phyloP scores from a whole-genome alignment of 176 grass and related monocot species.

The Ampelocalamus luodianensis region DNA sequence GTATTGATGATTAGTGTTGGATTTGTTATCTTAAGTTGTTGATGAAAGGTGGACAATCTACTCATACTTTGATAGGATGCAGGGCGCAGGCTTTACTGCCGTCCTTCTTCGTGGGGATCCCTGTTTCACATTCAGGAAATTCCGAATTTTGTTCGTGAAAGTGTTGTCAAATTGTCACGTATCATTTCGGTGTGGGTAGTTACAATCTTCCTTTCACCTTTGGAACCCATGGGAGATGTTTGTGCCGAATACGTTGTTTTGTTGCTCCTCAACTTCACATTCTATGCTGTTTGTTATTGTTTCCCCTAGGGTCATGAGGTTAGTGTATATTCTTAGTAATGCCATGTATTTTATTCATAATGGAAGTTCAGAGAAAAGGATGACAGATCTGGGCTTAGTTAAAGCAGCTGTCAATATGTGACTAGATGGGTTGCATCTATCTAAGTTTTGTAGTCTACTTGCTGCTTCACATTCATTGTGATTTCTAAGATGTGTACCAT shows the following conservation, averaged over 20 bases:
- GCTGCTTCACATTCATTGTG: background rate
- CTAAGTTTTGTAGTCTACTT: background rate
- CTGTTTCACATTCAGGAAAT: constrained; percentile 10
- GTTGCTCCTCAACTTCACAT: background rate
- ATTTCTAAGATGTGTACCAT: constrained; percentile 18
- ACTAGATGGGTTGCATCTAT: background rate
- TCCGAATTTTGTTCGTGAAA: background rate
- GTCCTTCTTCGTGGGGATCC: background rate
- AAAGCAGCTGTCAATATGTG: background rate
- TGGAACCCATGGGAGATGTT: background rate
- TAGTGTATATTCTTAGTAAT: constrained; percentile 8
- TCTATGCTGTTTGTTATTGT: background rate
- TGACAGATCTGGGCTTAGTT: background rate
- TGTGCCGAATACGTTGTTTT: background rate
- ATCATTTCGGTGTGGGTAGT: background rate
- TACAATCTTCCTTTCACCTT: no score
- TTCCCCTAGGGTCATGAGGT: background rate
- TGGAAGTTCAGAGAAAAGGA: background rate
- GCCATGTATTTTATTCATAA: background rate
- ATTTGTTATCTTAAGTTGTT: background rate
- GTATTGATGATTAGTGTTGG: background rate
- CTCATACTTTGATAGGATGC: background rate
- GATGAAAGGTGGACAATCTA: background rate
- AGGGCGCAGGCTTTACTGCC: background rate
- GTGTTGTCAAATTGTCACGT: constrained; percentile 17